Evolutionary conservation across 1,139 yeast genomes (phyloP).

Genomic region (Geotrichum citri-aurantii): DNA sequence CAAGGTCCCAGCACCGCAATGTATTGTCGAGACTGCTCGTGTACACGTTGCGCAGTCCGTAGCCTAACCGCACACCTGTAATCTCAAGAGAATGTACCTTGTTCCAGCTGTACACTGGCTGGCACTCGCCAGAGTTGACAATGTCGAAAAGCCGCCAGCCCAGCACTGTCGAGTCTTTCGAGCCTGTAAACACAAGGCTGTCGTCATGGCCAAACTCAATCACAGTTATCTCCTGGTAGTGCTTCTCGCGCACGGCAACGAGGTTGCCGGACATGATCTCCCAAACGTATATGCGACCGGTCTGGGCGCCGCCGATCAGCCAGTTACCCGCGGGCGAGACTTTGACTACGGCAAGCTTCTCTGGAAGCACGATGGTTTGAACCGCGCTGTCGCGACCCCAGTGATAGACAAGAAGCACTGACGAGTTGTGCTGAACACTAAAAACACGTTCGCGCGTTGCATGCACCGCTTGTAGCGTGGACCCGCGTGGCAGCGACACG

Average conservation of each 20-base stretch:
- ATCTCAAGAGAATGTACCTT: constrained; percentile 69
- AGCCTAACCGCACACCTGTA: constrained; percentile 56
- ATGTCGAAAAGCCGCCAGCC: constrained; percentile 70
- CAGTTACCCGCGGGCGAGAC: constrained; percentile 46
- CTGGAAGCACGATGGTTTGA: constrained; percentile 84
- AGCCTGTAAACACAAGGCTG: constrained; percentile 64
- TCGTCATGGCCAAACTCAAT: constrained; percentile 57
- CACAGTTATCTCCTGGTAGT: constrained; percentile 68
- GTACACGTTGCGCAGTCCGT: constrained; percentile 51
- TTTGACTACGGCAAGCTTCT: constrained; percentile 57
- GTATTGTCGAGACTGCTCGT: constrained; percentile 76
- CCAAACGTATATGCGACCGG: constrained; percentile 82
- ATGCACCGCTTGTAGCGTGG: constrained; percentile 9
- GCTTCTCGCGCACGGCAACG: constrained; percentile 69
- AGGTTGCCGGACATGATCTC: constrained; percentile 75
- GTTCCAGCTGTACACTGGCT: constrained; percentile 49
- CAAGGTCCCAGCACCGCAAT: constrained; percentile 44
- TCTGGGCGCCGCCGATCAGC: constrained; percentile 63
- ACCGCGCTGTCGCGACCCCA: constrained; percentile 77
- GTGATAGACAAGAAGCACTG: constrained; percentile 66
- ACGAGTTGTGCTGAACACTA: constrained; percentile 62
- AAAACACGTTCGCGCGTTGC: constrained; percentile 40
- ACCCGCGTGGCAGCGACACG: constrained; percentile 13
- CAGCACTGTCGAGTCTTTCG: constrained; percentile 72
- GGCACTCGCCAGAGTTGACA: constrained; percentile 36